Conservation (phyloP, 495 filamentous ascomycete genomes). For the Penicillium odoratum region DNA sequence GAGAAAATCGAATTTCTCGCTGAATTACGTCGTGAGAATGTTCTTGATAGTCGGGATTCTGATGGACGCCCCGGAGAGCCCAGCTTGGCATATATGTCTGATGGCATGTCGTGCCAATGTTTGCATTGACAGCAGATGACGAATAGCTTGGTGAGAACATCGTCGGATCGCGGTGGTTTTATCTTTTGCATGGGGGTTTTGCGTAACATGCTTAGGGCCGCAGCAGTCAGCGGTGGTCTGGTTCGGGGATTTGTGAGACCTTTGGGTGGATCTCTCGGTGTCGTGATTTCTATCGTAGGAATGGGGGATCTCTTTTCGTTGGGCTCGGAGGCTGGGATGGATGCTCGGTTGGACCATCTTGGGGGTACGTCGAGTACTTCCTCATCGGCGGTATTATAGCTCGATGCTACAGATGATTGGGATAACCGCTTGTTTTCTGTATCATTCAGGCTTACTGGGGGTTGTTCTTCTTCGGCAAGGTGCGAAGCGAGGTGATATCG, state of each 20-base stretch:
- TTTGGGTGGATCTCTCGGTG: background rate
- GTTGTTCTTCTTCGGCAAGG: background rate
- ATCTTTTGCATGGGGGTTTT: slow-evolving; percentile 17
- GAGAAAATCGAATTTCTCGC: slow-evolving; percentile 18
- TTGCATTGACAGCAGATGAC: slow-evolving; percentile 81
- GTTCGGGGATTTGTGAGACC: background rate
- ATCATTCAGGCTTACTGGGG: background rate
- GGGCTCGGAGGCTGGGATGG: background rate
- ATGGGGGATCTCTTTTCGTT: background rate
- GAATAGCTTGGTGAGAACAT: slow-evolving; percentile 69
- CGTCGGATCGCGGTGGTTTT: slow-evolving; percentile 28
- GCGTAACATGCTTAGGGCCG: slow-evolving; percentile 8
- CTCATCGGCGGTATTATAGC: slow-evolving; percentile 44
- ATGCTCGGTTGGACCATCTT: background rate
- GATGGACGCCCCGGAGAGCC: slow-evolving; percentile 58
- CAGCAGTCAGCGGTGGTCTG: slow-evolving; percentile 5
- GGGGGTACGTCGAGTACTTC: slow-evolving; percentile 22
- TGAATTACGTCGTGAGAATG: slow-evolving; percentile 14
- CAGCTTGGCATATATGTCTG: slow-evolving; percentile 72
- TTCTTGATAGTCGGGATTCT: slow-evolving; percentile 26
- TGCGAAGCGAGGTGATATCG: background rate
- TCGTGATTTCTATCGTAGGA: background rate
- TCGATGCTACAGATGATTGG: slow-evolving; percentile 21
- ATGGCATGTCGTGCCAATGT: slow-evolving; percentile 80
- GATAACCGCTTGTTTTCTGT: slow-evolving; percentile 17